phyloP scores from a whole-genome alignment of 108 stramenopile genomes.

The Nitzschia sp. region DNA sequence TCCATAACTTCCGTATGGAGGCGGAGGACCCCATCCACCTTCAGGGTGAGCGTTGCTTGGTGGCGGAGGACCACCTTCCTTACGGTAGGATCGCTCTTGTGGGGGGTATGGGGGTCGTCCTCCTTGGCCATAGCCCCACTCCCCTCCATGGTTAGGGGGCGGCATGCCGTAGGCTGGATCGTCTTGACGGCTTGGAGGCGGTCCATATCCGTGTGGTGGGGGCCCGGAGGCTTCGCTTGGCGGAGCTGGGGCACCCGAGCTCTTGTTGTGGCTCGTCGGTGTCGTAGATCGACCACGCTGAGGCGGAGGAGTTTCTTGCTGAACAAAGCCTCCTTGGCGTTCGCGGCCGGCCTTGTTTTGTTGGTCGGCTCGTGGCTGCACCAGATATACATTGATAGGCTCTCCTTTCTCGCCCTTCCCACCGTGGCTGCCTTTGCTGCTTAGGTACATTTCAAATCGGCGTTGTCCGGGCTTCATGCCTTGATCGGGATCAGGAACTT shows the following conservation, averaged over 20 bases:
- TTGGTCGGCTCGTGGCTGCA: conserved; percentile 44
- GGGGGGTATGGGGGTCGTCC: conserved; percentile 9
- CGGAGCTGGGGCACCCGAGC: not conserved
- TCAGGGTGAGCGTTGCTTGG: conserved; percentile 5
- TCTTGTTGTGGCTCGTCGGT: not conserved
- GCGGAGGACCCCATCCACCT: conserved; percentile 4
- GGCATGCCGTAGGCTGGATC: conserved; percentile 14
- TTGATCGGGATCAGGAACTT: conserved; percentile 89
- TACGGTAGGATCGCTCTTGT: conserved; percentile 10
- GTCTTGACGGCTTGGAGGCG: conserved; percentile 1
- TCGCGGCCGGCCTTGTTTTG: conserved; percentile 1
- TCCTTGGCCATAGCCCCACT: conserved; percentile 24
- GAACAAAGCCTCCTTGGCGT: conserved; percentile 13
- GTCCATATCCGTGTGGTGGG: conserved; percentile 9
- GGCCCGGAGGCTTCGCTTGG: not conserved
- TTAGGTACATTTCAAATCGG: conserved; percentile 88
- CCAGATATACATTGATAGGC: conserved; percentile 59
- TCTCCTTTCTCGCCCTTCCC: conserved; percentile 29
- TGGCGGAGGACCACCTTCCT: conserved; percentile 14
- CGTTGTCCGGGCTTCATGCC: conserved; percentile 69
- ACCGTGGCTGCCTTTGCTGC: conserved; percentile 41
- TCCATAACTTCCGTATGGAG: conserved; percentile 8
- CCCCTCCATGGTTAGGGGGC: conserved; percentile 11
- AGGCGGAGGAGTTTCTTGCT: conserved; percentile 15
- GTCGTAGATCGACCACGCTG: conserved; percentile 14